Base-by-base conservation (phyloP, 129 eudicot genomes). In the Escallonia herrerae region DNA sequence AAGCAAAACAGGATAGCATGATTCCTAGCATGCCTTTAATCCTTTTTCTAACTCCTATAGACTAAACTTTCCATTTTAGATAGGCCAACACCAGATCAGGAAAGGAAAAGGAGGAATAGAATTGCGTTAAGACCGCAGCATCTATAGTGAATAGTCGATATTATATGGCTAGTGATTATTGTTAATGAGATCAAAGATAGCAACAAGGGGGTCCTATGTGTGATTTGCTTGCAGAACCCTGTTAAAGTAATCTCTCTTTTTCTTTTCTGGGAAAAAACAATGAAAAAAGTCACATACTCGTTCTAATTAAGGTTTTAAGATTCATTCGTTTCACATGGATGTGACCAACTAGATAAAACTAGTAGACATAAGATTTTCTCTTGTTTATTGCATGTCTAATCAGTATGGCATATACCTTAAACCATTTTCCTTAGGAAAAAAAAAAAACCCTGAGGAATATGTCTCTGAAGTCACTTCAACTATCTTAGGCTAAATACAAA, bases 221-320 rank as follows among this genome's bases (percentile, higher is more conserved):
- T 42, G 54, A 63, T 63, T 15, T 63, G 41, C n/a, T 7, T 43
- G 42, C 15, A 46, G 41, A 33, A 14, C 9, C 46, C 7, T 63
- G 43, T 22, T 22, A 63, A 63, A 63, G 51, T 14, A 45, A 63
- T 15, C 55, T 7, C 22, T 44, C 54, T 46, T 44, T 47, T 62
- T 22, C 7, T 47, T 63, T 2, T 15, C 7, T 41, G 51, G 51
- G 66, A 44, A 62, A 62, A 62, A 62, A 15, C 12, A 42, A 12
- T 39, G 22, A 48, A 41, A 60, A 44, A 58, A 60, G 67, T 63
- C 14, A n/a, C 43, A 63, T 63, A 47, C 46, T 46, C 41, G 3
- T 43, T 8, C 15, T 62, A 62, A 44, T 37, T 22, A 22, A 44
- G 67, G 43, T 15, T 62, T 60, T 62, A 62, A 62, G 50, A 43